These are phyloP conservation scores for Drechslerella stenobrocha DNA, from an alignment of 2,329 filamentous ascomycete genomes.

Conservation along the genomic window DNA sequence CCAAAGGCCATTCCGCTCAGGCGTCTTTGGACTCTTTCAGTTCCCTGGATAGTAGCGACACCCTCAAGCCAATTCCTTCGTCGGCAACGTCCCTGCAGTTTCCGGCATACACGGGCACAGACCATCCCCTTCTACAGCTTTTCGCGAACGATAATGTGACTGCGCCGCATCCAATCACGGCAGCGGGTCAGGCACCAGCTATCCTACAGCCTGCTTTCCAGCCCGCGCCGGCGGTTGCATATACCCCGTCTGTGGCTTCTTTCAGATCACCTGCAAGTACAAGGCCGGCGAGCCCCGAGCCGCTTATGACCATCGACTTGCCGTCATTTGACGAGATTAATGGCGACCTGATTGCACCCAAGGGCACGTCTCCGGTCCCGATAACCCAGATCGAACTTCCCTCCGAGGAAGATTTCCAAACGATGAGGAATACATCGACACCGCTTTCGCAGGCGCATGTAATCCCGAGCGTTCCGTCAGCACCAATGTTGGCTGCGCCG, in stretches of 20 bases:
- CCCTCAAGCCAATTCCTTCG: constrained; percentile 21
- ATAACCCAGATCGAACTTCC: constrained; percentile 41
- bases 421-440: constrained; percentile 40
- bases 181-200: constrained; percentile 12
- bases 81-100: constrained; percentile 13
- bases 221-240: constrained; percentile 10
- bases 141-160: constrained; percentile 20
- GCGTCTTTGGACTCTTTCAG: constrained; percentile 34
- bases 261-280: constrained; percentile 46
- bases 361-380: constrained; percentile 33
- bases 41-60: constrained; percentile 37
- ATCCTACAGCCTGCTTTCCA: constrained; percentile 42
- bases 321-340: constrained; percentile 43
- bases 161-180: background rate
- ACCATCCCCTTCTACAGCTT: constrained; percentile 40
- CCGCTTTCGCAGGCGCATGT: constrained; percentile 39
- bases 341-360: constrained; percentile 30
- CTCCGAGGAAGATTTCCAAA: constrained; percentile 37
- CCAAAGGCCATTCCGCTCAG: constrained; percentile 22
- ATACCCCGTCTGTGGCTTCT: constrained; percentile 21
- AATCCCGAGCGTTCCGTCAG: constrained; percentile 25
- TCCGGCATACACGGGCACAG: constrained; percentile 28
- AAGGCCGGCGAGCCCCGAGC: constrained; percentile 39
- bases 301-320: constrained; percentile 46
- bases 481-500: constrained; percentile 24